Percentiles rank a stretch among this genome's conserved stretches.
phyloP scores from a whole-genome alignment of 495 filamentous ascomycete species.

The Neurospora sp. region DNA sequence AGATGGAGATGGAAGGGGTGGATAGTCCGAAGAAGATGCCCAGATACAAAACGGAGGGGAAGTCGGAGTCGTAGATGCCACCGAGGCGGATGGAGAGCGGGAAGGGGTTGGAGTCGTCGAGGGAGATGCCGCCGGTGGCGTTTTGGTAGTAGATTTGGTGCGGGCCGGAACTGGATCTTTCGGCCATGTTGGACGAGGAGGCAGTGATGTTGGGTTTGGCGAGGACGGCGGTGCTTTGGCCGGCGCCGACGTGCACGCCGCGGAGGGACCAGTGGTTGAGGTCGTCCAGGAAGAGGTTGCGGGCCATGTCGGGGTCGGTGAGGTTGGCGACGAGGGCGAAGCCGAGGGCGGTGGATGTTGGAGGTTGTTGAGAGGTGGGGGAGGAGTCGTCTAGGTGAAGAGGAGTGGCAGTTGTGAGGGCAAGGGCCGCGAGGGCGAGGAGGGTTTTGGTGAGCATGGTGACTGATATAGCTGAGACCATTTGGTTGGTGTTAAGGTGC shows the following conservation, averaged over 20 bases:
- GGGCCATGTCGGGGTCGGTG: background rate
- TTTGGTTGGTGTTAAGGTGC: too few species aligned
- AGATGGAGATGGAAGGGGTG: background rate
- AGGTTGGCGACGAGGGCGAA: conserved; percentile 2
- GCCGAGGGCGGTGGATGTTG: background rate
- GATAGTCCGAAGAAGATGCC: background rate
- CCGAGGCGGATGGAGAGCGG: background rate
- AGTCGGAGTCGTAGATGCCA: background rate
- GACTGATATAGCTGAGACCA: background rate
- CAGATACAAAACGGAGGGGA: background rate
- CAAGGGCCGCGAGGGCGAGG: background rate
- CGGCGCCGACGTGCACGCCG: conserved; percentile 1
- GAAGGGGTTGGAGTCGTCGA: background rate
- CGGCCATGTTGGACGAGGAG: background rate
- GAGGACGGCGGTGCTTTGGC: background rate
- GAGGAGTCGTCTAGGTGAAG: background rate
- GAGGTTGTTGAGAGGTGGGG: background rate
- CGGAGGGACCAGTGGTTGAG: background rate
- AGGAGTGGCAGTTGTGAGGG: background rate
- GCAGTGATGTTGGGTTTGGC: background rate
- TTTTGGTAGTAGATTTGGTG: conserved; percentile 3
- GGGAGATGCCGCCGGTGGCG: background rate
- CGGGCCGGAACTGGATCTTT: background rate
- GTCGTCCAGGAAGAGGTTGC: background rate
- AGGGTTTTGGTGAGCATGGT: background rate